A percentile compares a stretch with the other conserved stretches of the same genome.
These are phyloP conservation scores for Colletotrichum lini DNA, from an alignment of 2,329 filamentous ascomycete genomes.

Conservation along the genomic window DNA sequence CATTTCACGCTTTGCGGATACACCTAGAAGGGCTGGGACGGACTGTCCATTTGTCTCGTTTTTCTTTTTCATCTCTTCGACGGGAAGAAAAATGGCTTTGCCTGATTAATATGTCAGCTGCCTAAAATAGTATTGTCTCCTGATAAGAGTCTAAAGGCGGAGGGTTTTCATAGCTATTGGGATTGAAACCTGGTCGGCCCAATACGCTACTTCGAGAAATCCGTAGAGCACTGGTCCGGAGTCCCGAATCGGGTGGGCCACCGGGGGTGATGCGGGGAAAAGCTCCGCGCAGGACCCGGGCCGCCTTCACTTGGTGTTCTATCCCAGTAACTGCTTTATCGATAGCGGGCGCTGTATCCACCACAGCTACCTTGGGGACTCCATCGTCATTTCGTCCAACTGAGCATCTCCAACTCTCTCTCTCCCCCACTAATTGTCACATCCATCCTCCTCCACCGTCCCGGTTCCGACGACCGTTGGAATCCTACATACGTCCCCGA, in stretches of 20 bases:
- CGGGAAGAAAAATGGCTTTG: too few species aligned
- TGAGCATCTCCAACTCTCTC: background rate
- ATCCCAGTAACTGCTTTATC: background rate
- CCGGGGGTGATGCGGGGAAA: constrained; percentile 6
- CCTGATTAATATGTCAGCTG: too few species aligned
- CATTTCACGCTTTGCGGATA: too few species aligned
- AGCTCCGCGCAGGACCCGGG: constrained; percentile 5
- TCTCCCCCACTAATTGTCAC: constrained; percentile 3
- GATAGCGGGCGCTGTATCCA: constrained; percentile 4
- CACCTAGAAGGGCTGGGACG: too few species aligned
- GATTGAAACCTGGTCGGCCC: background rate
- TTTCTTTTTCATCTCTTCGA: too few species aligned
- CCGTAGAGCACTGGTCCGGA: background rate
- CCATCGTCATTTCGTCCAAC: constrained; percentile 26
- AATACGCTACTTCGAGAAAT: background rate
- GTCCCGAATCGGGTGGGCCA: background rate
- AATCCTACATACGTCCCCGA: background rate
- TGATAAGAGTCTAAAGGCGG: background rate
- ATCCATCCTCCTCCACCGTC: constrained; percentile 4
- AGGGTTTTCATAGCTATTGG: background rate
- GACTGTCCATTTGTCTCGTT: too few species aligned
- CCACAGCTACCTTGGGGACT: constrained; percentile 7
- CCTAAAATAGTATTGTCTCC: too few species aligned
- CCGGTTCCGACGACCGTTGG: background rate
- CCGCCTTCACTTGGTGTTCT: background rate